phyloP scores from a whole-genome alignment of 495 filamentous ascomycete genomes.

The Arthonia radiata region DNA sequence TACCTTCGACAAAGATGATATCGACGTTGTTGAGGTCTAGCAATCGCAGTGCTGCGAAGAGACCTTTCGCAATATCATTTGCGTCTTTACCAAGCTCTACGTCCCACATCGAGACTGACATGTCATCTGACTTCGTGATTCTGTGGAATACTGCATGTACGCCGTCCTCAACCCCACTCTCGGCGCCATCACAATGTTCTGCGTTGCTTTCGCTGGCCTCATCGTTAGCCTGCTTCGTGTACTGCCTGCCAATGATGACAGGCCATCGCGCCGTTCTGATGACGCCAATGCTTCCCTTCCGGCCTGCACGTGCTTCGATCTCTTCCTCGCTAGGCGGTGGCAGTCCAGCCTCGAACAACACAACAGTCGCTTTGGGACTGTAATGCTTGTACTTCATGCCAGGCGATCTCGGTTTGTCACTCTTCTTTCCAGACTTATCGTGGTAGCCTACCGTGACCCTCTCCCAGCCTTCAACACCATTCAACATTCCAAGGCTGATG shows the following conservation, averaged over 20 bases:
- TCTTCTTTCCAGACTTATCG: conserved; percentile 32
- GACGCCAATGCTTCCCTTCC: conserved; percentile 12
- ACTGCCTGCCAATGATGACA: too few species aligned
- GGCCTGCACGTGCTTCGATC: conserved; percentile 6
- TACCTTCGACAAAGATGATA: conserved; percentile 79
- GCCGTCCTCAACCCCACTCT: too few species aligned
- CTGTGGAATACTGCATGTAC: too few species aligned
- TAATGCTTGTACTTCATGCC: conserved; percentile 99
- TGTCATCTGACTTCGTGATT: too few species aligned
- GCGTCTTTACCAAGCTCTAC: conserved; percentile 41
- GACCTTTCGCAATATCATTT: conserved; percentile 49
- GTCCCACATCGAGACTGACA: conserved; percentile 14
- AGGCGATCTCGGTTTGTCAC: conserved; percentile 47
- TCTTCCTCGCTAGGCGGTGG: conserved; percentile 11
- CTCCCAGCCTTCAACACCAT: conserved; percentile 53
- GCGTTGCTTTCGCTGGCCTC: too few species aligned
- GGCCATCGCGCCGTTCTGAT: conserved; percentile 15
- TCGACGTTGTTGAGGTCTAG: conserved; percentile 58
- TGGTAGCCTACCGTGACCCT: conserved; percentile 47
- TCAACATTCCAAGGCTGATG: conserved; percentile 63
- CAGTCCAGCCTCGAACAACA: conserved; percentile 43
- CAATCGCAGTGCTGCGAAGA: conserved; percentile 70
- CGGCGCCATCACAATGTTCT: too few species aligned
- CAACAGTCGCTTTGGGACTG: conserved; percentile 66
- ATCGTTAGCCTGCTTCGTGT: too few species aligned